Evolutionary conservation across 352 stramenopile species (phyloP), one percentile per base, ranked within the genome.

Genomic region (Phytophthora meadii): DNA sequence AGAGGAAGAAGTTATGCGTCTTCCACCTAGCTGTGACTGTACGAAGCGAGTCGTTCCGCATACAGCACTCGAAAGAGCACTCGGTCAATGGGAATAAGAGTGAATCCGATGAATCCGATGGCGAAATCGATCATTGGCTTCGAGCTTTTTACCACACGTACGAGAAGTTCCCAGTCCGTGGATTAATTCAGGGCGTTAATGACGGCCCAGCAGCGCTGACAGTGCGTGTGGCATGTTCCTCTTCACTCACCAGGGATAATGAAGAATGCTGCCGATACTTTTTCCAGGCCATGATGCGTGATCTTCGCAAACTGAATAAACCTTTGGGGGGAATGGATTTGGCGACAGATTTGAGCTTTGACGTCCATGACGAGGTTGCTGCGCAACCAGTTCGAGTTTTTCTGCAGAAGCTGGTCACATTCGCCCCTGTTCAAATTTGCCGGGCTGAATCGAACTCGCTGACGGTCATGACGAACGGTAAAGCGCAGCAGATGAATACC

Each of bases 401-500:
- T 49, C 41, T 78, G 1, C 50, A 69, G 14, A 40, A 74, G 24
- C 15, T 91, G 3, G 48, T 92, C 7, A 92, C 84, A 1, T 90
- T 93, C 49, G 82, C 93, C 3, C 86, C 86, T 0, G 65, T 93
- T 4, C 86, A 92, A 55, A 91, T 94, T 11, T 94, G 86, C 22
- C 77, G 86, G 2, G 82, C 86, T 0, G 70, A 92, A 48, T 61
- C 51, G 3, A 93, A 93, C 37, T 77, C 72, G 9, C 50, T 94
- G 27, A 82, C 65, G 12, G 36, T 94, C 28, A 79, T 94, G 72
- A 58, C 40, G 0, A 72, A 92, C 55, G 85, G 83, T 2, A 63
- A 82, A 32, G 19, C 70, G 39, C 44, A 54, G 3, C 24, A 57
- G 15, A 69, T 68, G 48, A 14, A 65, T 1, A 30, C 10, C 2